Conservation (phyloP, 2,329 filamentous ascomycete species). For the Sordariomycetes sp. region DNA sequence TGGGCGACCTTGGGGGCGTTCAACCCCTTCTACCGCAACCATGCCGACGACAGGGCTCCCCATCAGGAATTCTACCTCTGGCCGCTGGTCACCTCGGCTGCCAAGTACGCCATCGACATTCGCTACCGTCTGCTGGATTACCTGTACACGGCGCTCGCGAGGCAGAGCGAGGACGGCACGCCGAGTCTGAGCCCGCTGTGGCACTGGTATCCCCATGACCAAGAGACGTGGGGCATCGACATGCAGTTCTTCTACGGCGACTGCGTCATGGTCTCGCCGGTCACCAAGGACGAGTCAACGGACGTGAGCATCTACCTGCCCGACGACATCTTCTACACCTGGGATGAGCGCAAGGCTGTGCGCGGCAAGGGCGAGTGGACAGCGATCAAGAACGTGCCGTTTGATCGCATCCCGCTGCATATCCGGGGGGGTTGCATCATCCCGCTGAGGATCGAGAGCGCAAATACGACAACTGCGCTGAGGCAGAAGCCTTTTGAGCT, state of each 20-base stretch:
- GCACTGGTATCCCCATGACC: constrained; percentile 54
- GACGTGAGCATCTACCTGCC: constrained; percentile 39
- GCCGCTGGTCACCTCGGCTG: constrained; percentile 52
- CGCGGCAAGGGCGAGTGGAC: constrained; percentile 28
- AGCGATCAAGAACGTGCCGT: constrained; percentile 22
- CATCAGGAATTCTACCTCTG: constrained; percentile 64
- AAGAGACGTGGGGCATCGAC: constrained; percentile 33
- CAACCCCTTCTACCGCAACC: constrained; percentile 63
- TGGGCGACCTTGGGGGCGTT: constrained; percentile 66
- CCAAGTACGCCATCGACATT: constrained; percentile 59
- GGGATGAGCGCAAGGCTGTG: constrained; percentile 35
- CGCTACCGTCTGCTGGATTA: constrained; percentile 76
- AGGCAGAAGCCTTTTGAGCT: constrained; percentile 61
- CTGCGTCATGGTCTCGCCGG: constrained; percentile 38
- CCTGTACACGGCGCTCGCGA: constrained; percentile 62
- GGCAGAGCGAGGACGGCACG: constrained; percentile 48
- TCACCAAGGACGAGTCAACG: constrained; percentile 32
- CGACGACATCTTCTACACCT: constrained; percentile 40
- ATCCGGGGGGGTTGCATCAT: constrained; percentile 57
- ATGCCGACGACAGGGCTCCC: constrained; percentile 37
- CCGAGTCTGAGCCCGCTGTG: constrained; percentile 63
- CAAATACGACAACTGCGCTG: constrained; percentile 56
- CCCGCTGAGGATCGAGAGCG: constrained; percentile 44
- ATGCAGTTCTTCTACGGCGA: constrained; percentile 42
- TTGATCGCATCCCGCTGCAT: constrained; percentile 53